A percentile compares a stretch with the other conserved stretches of the same genome.
These are phyloP conservation scores for Fusarium kyushuense DNA, from an alignment of 2,329 filamentous ascomycete species.

Conservation along the genomic window DNA sequence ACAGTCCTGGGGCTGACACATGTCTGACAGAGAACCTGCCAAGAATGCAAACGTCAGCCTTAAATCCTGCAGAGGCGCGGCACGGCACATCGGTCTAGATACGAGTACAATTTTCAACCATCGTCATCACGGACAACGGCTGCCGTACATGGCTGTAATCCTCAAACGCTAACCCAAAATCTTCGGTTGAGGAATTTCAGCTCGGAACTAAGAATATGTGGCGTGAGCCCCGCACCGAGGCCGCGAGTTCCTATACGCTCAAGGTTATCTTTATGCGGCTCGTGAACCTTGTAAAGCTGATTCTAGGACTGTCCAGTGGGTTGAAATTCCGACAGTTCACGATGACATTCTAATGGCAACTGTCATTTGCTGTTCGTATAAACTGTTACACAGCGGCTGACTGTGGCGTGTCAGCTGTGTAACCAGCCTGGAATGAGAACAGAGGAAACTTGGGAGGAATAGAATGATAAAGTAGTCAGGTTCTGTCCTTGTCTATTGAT, in stretches of 20 bases:
- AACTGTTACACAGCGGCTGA: neutral
- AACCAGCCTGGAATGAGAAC: neutral
- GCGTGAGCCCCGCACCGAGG: neutral
- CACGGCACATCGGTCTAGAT: neutral
- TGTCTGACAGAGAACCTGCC: neutral
- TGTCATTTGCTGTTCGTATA: neutral
- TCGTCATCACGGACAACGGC: neutral
- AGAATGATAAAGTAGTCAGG: neutral
- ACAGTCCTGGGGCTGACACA: neutral
- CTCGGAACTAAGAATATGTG: neutral
- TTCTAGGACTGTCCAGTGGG: neutral
- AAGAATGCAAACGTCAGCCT: neutral
- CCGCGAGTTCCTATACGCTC: neutral
- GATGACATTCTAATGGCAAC: neutral
- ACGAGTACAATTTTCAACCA: neutral
- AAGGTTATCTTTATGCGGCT: neutral
- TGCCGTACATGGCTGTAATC: neutral
- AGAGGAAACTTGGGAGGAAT: too few species aligned
- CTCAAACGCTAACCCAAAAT: too few species aligned
- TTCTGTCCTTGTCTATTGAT: too few species aligned
- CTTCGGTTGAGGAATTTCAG: neutral
- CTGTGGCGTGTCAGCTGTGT: neutral
- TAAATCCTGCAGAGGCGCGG: neutral
- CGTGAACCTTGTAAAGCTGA: neutral
- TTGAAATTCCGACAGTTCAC: neutral